Base-by-base conservation (phyloP, 1,139 yeast species). In the Zygotorulaspora mrakii region DNA sequence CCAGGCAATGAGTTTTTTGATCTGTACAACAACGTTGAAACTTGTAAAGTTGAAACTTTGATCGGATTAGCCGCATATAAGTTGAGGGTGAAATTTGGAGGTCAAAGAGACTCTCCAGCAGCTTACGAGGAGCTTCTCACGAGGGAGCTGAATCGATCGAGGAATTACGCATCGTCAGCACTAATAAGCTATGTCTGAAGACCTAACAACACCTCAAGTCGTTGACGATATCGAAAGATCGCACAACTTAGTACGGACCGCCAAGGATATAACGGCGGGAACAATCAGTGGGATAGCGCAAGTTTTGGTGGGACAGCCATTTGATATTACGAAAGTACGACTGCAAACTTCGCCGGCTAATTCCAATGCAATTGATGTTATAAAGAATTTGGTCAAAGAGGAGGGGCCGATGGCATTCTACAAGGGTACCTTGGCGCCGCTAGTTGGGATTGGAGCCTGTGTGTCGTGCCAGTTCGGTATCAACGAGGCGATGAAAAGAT, bases 251-350 rank as follows among this genome's bases (percentile, higher is more conserved):
- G 33, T 20, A 17, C 78, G 88, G 53, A 91, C 87, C 2, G 57
- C 72, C 22, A 88, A 87, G 57, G 96, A 89, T 61, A 74, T 89
- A 38, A 69, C 84, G 47, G 94, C 94, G 4, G 97, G 96, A 8
- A 88, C 96, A 23, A 73, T 85, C 58, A 96, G 96, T 46, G 97
- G 97, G 44, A 77, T 89, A 33, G 88, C 96, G 11, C 97, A 89
- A 66, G 96, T 89, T 10, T 69, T 89, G 33, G 86, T 83, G n/a
- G 96, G 96, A 22, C 96, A 89, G 64, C 97, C 97, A 9, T 89
- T 89, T 56, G 97, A 89, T 62, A 86, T 95, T 8, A 86, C 94
- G 33, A 89, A 88, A 64, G 96, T 89, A 26, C 74, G 97, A 48
- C 70, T 89, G 35, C 96, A 89, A 58, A 81, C 91, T 6, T 87